Base-by-base conservation (phyloP, 805 yeast species). In the Saccharomycopsis sp. region DNA sequence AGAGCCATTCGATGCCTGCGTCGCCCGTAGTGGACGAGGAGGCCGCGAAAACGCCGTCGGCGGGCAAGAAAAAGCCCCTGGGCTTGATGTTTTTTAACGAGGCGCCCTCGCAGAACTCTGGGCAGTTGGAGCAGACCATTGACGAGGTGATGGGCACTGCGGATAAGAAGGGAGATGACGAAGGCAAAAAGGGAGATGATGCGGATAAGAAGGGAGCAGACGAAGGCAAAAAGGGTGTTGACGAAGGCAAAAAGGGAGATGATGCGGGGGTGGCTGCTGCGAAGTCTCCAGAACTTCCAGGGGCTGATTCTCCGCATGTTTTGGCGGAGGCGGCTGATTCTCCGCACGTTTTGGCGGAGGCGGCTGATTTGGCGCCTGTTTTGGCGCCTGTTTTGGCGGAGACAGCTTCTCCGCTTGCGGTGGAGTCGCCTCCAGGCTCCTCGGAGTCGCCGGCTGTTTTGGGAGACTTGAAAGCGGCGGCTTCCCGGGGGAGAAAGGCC, bases 81-180 rank as follows among this genome's bases (percentile, higher is more conserved):
- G 48, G 48, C 18, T 44, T 51, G 23, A 51, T 20, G 41, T 24
- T 51, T 51, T 20, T 37, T n/a, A 58, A 58, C 34, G 55, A 54
- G 46, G 37, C 53, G 29, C 14, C 37, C 4, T 55, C 61, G 18
- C 15, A 52, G 18, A 44, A 56, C 20, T 56, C 61, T 37, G 59
- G 46, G 9, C 51, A 56, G 5, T 50, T 58, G n/a, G 61, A 58
- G 21, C 51, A 55, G 7, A 58, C 51, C 34, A 52, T 58, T 48
- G 61, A 58, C 51, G 61, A 58, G 23, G 58, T 51, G 4, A 46
- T 51, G 24, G 52, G 24, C 46, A 34, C 55, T 44, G 34, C 18
- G 24, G 46, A 21, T n/a, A n/a, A n/a, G n/a, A n/a, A 37, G n/a
- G 44, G n/a, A 37, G 44, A 37, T 12, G 44, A 37, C 12, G n/a